Percentiles rank a stretch among this genome's conserved stretches.
phyloP scores from a whole-genome alignment of 1,284 basidiomycete species.

The Tetrapyrgos nigripes region DNA sequence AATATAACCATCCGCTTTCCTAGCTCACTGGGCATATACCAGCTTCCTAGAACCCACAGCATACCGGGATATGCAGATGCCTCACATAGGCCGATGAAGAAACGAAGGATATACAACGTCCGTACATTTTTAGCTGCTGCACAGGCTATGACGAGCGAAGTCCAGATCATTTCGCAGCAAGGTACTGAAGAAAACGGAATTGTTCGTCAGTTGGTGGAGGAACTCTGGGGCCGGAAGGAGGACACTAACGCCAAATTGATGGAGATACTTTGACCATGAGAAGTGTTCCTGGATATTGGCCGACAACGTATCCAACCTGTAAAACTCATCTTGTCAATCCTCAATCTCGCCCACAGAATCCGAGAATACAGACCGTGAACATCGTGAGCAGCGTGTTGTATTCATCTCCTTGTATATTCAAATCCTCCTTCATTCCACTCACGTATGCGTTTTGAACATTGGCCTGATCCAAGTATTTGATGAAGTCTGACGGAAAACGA shows the following conservation, averaged over 20 bases:
- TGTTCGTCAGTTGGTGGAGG: neutral
- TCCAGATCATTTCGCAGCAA: slow-evolving; percentile 16
- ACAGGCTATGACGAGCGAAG: slow-evolving; percentile 12
- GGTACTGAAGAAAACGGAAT: slow-evolving; percentile 10
- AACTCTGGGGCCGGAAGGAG: neutral
- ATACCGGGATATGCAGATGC: slow-evolving; percentile 15
- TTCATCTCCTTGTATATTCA: slow-evolving; percentile 59
- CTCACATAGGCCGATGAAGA: slow-evolving; percentile 13
- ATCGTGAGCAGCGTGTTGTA: slow-evolving; percentile 43
- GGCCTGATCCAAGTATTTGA: slow-evolving; percentile 50
- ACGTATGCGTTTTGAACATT: slow-evolving; percentile 62
- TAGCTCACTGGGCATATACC: slow-evolving; percentile 15
- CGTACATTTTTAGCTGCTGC: slow-evolving; percentile 12
- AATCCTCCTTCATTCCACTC: slow-evolving; percentile 71
- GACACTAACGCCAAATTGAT: slow-evolving; percentile 10
- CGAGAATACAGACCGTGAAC: slow-evolving; percentile 1
- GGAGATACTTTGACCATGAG: slow-evolving; percentile 14
- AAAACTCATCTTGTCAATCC: neutral
- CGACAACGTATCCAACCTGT: slow-evolving; percentile 11
- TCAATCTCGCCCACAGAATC: neutral
- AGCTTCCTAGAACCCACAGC: slow-evolving; percentile 13
- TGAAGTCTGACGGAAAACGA: slow-evolving; percentile 8
- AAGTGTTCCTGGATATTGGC: slow-evolving; percentile 11
- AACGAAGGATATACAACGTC: slow-evolving; percentile 16
- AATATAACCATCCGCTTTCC: slow-evolving; percentile 14